Conservation (phyloP, 495 filamentous ascomycete species). For the Zalerion maritima region DNA sequence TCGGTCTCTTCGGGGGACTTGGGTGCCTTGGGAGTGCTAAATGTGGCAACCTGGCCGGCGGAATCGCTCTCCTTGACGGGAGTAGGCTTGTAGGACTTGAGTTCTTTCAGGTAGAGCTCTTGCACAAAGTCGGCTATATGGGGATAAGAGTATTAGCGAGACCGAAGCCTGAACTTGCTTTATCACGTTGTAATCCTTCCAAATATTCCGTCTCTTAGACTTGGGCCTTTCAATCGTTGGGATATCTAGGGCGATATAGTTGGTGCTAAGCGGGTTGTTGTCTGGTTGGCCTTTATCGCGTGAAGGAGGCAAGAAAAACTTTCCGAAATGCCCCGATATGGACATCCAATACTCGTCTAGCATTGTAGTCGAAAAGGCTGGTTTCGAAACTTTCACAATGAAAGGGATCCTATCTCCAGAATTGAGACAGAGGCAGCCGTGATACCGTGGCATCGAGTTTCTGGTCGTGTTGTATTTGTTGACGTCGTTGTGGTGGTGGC, state of each 20-base stretch:
- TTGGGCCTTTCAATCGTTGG: not conserved
- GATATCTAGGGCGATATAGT: not conserved
- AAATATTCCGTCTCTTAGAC: not conserved
- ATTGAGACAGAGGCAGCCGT: conserved; percentile 3
- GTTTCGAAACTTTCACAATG: too few relatives aligned
- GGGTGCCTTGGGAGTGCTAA: conserved; percentile 61
- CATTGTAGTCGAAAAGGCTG: too few relatives aligned
- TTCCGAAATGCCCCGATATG: too few relatives aligned
- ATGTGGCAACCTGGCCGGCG: conserved; percentile 84
- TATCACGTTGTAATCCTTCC: too few relatives aligned
- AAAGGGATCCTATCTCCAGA: too few relatives aligned
- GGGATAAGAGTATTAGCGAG: conserved; percentile 15
- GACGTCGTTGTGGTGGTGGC: too few relatives aligned
- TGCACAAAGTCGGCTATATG: conserved; percentile 78
- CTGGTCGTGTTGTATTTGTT: not conserved
- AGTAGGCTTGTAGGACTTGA: conserved; percentile 81
- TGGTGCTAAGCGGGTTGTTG: not conserved
- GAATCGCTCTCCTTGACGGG: conserved; percentile 72
- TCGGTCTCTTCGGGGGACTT: conserved; percentile 82
- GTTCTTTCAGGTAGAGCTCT: conserved; percentile 89
- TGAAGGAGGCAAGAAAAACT: too few relatives aligned
- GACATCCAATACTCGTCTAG: too few relatives aligned
- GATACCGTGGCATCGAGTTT: conserved; percentile 1
- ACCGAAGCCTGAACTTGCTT: too few relatives aligned
- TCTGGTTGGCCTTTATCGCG: not conserved